Conservation (phyloP, 306 rosid genomes). For the Inga laurina region DNA sequence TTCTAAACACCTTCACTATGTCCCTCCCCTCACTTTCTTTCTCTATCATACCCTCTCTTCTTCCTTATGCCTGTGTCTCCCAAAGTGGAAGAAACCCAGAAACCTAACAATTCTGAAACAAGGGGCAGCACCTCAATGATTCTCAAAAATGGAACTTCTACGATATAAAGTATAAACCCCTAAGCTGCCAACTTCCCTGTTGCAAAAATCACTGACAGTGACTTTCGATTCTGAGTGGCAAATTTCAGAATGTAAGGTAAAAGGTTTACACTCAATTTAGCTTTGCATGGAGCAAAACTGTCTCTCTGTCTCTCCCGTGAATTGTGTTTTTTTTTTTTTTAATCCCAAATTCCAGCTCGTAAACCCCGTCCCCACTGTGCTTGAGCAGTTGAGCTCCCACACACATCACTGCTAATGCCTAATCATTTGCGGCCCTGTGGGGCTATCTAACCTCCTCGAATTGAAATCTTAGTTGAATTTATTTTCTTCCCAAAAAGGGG, state of each 20-base stretch:
- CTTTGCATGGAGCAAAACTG: slow-evolving; percentile 35
- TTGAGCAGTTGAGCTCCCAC: neutral
- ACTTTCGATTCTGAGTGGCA: slow-evolving; percentile 13
- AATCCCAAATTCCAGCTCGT: slow-evolving; percentile 11
- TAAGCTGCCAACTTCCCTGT: slow-evolving; percentile 12
- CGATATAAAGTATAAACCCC: slow-evolving; percentile 4
- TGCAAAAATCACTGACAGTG: slow-evolving; percentile 36
- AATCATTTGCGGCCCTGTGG: slow-evolving; percentile 34
- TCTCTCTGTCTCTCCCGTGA: slow-evolving; percentile 12
- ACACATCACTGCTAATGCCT: slow-evolving; percentile 7
- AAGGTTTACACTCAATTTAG: slow-evolving; percentile 9
- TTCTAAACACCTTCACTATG: slow-evolving; percentile 38
- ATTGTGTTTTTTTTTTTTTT: neutral
- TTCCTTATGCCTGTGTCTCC: slow-evolving; percentile 5
- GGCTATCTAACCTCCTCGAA: slow-evolving; percentile 5
- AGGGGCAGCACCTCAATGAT: slow-evolving; percentile 34
- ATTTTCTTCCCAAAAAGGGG: neutral
- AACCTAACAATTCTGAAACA: neutral
- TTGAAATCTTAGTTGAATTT: neutral
- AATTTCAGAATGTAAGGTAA: slow-evolving; percentile 20
- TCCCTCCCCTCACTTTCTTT: slow-evolving; percentile 5
- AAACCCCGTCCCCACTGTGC: slow-evolving; percentile 11
- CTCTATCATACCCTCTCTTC: slow-evolving; percentile 21
- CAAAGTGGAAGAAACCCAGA: slow-evolving; percentile 33
- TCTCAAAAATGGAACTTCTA: slow-evolving; percentile 23